Conservation (phyloP, 2,329 filamentous ascomycete genomes). For the Exophiala lecanii-corni region DNA sequence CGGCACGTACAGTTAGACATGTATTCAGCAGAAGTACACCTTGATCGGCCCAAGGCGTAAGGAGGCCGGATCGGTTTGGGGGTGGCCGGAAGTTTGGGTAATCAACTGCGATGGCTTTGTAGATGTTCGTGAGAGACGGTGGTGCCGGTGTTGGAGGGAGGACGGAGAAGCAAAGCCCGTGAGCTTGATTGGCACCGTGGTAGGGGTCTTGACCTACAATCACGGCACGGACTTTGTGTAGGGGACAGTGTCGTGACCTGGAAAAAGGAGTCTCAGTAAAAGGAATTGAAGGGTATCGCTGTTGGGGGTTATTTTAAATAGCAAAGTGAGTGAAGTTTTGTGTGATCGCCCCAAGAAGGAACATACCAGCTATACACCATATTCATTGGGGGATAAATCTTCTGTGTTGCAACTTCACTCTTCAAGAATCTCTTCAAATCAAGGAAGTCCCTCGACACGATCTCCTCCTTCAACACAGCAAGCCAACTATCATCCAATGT, state of each 20-base stretch:
- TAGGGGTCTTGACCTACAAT: constrained; percentile 97
- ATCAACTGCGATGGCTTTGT: constrained; percentile 78
- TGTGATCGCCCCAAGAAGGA: background rate
- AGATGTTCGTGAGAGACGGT: constrained; percentile 90
- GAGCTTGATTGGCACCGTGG: constrained; percentile 91
- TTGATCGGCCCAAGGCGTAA: constrained; percentile 90
- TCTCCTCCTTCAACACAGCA: constrained; percentile 78
- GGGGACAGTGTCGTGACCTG: constrained; percentile 90
- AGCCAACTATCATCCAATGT: constrained; percentile 92
- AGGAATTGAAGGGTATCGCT: no score
- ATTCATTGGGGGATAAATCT: constrained; percentile 78
- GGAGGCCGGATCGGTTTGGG: constrained; percentile 70
- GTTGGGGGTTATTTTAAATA: no score
- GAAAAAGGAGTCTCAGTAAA: background rate
- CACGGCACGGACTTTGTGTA: constrained; percentile 83
- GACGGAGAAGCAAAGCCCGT: constrained; percentile 93
- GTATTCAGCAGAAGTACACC: constrained; percentile 94
- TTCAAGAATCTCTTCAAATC: constrained; percentile 83
- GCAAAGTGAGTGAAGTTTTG: no score
- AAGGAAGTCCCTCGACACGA: constrained; percentile 74
- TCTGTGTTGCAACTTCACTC: constrained; percentile 69
- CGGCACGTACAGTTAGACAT: constrained; percentile 85
- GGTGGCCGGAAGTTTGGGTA: constrained; percentile 76
- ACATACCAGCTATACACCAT: constrained; percentile 92
- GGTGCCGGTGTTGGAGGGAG: constrained; percentile 82